These are phyloP conservation scores for Melampsora larici-populina DNA, from an alignment of 1,284 basidiomycete species.

Conservation along the genomic window DNA sequence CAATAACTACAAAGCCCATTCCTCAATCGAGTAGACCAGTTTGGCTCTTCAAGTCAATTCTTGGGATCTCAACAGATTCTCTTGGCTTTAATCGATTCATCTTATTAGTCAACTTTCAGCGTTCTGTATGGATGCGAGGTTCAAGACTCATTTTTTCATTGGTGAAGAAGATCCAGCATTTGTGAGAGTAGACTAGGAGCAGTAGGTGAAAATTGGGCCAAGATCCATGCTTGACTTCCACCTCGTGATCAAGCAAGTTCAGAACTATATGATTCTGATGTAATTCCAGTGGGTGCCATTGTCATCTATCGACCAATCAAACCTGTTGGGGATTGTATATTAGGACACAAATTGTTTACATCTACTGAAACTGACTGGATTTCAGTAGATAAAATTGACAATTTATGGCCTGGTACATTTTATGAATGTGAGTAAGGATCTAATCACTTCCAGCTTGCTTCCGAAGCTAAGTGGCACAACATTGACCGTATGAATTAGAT, in stretches of 20 bases:
- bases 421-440: conserved; percentile 28
- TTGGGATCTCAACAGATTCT: conserved; percentile 44
- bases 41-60: conserved; percentile 43
- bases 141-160: conserved; percentile 60
- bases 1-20: neutral
- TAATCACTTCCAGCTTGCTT: neutral
- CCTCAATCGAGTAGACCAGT: conserved; percentile 24
- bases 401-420: conserved; percentile 11
- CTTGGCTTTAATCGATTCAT: conserved; percentile 37
- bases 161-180: conserved; percentile 62
- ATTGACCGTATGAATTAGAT: neutral
- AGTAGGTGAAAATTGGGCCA: no score
- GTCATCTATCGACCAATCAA: conserved; percentile 37
- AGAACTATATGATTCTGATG: neutral
- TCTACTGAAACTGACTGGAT: conserved; percentile 33
- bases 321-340: conserved; percentile 25
- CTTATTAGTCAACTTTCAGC: conserved; percentile 60
- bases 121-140: conserved; percentile 60
- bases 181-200: conserved; percentile 65
- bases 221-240: conserved; percentile 65
- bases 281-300: neutral
- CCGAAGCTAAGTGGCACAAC: neutral
- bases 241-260: conserved; percentile 15
- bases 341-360: conserved; percentile 12
- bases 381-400: conserved; percentile 27